These are phyloP conservation scores for Picochlorum sp. DNA, from an alignment of 139 green algal species.

Conservation along the genomic window DNA sequence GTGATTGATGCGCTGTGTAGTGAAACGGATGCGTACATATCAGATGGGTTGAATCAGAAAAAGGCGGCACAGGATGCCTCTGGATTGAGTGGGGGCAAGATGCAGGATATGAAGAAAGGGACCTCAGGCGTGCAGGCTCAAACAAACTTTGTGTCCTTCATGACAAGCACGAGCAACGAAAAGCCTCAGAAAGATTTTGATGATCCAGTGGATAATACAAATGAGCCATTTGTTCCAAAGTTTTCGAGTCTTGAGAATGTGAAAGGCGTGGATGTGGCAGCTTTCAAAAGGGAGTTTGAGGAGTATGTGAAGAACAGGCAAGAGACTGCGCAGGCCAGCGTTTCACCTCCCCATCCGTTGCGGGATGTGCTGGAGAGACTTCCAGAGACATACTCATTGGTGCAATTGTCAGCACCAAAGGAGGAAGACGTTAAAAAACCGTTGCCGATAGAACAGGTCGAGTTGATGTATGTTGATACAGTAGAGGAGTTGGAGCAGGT, in stretches of 20 bases:
- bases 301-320: background rate
- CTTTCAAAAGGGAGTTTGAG: background rate
- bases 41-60: no score
- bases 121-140: background rate
- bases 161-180: constrained; percentile 1
- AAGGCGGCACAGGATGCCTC: no score
- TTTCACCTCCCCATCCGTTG: constrained; percentile 49
- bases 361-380: constrained; percentile 35
- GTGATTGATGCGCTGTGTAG: no score
- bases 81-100: no score
- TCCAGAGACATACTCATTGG: constrained; percentile 19
- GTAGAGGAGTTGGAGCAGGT: constrained; percentile 10
- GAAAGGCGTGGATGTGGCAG: background rate
- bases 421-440: background rate
- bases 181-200: constrained; percentile 48
- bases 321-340: background rate
- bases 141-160: background rate
- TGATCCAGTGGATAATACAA: constrained; percentile 49
- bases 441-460: constrained; percentile 12
- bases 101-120: no score
- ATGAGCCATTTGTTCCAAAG: constrained; percentile 36
- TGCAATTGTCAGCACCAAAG: constrained; percentile 31
- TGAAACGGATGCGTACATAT: no score
- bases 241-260: background rate
- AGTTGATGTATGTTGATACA: constrained; percentile 25